Evolutionary conservation across 306 rosid genomes (phyloP).

Genomic region (Vicia sativa): DNA sequence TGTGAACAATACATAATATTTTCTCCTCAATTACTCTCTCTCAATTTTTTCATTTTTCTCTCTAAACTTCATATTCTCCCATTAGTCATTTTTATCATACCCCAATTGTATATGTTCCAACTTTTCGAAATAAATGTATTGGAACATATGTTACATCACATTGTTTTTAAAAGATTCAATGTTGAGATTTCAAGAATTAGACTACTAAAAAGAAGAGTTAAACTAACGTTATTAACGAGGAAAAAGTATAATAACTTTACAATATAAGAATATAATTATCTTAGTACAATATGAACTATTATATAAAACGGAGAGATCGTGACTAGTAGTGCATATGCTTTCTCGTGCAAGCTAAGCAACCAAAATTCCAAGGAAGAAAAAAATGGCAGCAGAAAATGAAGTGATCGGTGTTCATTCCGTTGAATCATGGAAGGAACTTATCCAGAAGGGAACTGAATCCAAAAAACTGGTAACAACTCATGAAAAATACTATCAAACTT

Average conservation of each 20-base stretch:
- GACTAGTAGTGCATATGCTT: not conserved
- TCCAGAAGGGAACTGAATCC: constrained; percentile 49
- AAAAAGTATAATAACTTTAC: not conserved
- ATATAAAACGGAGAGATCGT: not conserved
- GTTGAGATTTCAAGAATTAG: too few species aligned
- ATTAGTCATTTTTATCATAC: too few species aligned
- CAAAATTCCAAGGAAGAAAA: constrained; percentile 11
- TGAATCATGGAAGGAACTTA: constrained; percentile 52
- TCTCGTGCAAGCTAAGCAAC: constrained; percentile 18
- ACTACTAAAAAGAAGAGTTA: too few species aligned
- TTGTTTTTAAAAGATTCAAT: too few species aligned
- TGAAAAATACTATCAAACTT: not conserved
- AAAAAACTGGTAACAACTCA: constrained; percentile 50
- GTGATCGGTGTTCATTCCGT: constrained; percentile 58
- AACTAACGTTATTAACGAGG: not conserved
- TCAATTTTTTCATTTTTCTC: too few species aligned
- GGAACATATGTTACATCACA: too few species aligned
- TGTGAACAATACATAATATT: too few species aligned
- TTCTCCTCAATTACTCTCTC: too few species aligned
- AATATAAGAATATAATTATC: not conserved
- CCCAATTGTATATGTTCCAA: too few species aligned
- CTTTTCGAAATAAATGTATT: too few species aligned
- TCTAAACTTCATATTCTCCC: too few species aligned
- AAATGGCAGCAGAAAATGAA: constrained; percentile 45
- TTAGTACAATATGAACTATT: not conserved